phyloP scores from a whole-genome alignment of 1,284 basidiomycete genomes.

The Peniophora sp. region DNA sequence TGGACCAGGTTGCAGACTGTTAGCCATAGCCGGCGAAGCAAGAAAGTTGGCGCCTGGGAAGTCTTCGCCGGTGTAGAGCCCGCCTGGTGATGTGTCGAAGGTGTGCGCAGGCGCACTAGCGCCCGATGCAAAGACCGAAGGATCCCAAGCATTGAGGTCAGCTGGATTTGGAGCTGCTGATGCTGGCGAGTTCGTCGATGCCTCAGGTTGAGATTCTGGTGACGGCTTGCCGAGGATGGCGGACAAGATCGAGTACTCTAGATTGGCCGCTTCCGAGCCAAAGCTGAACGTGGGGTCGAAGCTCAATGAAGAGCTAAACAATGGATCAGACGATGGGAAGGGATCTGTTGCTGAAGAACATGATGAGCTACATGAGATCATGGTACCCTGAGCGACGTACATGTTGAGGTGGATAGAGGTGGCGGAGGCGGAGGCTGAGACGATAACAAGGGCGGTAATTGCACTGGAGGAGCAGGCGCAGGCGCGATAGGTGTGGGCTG shows the following conservation, averaged over 20 bases:
- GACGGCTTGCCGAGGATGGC: constrained; percentile 81
- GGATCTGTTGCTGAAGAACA: constrained; percentile 31
- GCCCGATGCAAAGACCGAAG: neutral
- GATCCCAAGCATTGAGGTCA: constrained; percentile 11
- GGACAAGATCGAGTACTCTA: constrained; percentile 88
- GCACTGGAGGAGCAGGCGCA: neutral
- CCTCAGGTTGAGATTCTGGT: constrained; percentile 36
- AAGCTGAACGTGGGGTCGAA: constrained; percentile 63
- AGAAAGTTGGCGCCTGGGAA: constrained; percentile 7
- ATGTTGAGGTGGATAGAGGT: constrained; percentile 1
- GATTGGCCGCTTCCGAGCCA: constrained; percentile 81
- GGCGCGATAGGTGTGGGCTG: neutral
- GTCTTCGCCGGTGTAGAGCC: neutral
- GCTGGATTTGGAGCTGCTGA: constrained; percentile 11
- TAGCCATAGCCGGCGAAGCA: constrained; percentile 7
- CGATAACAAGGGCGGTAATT: neutral
- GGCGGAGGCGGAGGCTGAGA: neutral
- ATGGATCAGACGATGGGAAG: constrained; percentile 46
- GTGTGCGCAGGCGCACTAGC: neutral
- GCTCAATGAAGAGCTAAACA: constrained; percentile 43
- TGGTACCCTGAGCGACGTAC: neutral
- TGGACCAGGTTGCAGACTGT: neutral
- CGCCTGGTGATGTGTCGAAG: neutral
- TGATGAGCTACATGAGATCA: neutral
- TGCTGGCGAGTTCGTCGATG: constrained; percentile 28